phyloP scores from a whole-genome alignment of 2,329 filamentous ascomycete species.

The Hypoxylon sp. region DNA sequence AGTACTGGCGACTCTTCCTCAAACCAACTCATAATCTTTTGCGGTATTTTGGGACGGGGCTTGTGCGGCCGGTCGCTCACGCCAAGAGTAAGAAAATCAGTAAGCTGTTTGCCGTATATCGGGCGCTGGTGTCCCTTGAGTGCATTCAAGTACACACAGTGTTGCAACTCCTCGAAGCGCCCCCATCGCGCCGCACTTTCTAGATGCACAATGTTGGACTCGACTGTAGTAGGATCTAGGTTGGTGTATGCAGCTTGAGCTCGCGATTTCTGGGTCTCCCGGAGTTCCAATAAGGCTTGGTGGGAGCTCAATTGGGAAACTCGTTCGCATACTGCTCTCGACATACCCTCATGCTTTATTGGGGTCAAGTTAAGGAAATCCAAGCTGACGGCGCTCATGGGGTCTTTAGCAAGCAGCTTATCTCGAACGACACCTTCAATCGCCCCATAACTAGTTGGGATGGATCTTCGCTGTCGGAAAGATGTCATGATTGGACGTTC shows the following conservation, averaged over 20 bases:
- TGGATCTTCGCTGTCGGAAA: constrained; percentile 86
- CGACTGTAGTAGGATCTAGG: constrained; percentile 72
- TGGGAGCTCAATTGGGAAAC: constrained; percentile 75
- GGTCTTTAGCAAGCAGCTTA: constrained; percentile 67
- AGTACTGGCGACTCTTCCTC: constrained; percentile 73
- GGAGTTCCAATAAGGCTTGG: constrained; percentile 72
- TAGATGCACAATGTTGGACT: constrained; percentile 75
- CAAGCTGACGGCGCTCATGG: constrained; percentile 72
- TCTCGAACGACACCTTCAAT: constrained; percentile 76
- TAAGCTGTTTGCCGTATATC: constrained; percentile 80
- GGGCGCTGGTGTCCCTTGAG: constrained; percentile 82
- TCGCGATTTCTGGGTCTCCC: constrained; percentile 72
- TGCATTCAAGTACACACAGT: constrained; percentile 81
- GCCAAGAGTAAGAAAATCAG: constrained; percentile 76
- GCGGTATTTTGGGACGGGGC: constrained; percentile 67
- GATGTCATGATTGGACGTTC: constrained; percentile 97
- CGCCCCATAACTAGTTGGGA: constrained; percentile 75
- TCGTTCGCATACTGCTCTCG: constrained; percentile 60
- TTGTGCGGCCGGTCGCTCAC: constrained; percentile 66
- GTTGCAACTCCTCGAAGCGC: constrained; percentile 80
- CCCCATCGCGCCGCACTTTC: constrained; percentile 75
- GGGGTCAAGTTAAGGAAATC: constrained; percentile 83
- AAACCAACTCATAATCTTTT: constrained; percentile 76
- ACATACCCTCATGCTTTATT: constrained; percentile 72
- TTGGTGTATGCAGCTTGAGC: constrained; percentile 63